These are phyloP conservation scores for Suillus subaureus DNA, from an alignment of 768 basidiomycete species.

Conservation along the genomic window DNA sequence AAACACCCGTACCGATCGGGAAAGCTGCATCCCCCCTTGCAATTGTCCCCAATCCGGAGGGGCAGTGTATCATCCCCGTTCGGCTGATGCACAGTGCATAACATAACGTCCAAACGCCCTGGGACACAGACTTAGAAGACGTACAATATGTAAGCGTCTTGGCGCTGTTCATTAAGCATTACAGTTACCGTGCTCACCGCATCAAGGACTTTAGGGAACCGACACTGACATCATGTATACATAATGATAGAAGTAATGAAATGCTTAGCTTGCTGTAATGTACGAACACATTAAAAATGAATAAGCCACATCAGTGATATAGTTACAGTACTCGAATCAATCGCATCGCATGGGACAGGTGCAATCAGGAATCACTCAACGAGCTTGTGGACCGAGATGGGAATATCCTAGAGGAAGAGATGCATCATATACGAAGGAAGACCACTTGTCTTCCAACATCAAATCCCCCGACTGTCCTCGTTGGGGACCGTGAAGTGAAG, in stretches of 20 bases:
- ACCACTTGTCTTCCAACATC: constrained; percentile 43
- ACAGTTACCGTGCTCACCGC: not conserved
- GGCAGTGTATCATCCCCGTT: not conserved
- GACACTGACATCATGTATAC: not conserved
- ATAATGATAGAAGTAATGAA: not conserved
- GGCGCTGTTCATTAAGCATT: not conserved
- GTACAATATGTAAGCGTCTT: not conserved
- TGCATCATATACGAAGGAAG: constrained; percentile 40
- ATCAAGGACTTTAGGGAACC: not conserved
- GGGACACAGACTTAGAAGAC: not conserved
- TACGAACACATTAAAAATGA: constrained; percentile 4
- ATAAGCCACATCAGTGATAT: not conserved
- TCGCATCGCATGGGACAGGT: too few species aligned
- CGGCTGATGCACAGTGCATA: not conserved
- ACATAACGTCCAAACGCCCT: not conserved
- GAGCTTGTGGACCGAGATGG: not conserved
- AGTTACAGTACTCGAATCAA: not conserved
- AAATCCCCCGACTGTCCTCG: constrained; percentile 18
- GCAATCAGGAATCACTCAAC: not conserved
- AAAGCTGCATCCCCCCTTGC: not conserved
- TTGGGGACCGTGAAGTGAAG: constrained; percentile 1
- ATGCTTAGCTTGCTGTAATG: constrained; percentile 2
- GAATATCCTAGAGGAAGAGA: not conserved
- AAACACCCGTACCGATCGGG: not conserved
- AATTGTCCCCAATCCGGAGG: not conserved